Percentiles rank a stretch among this genome's conserved stretches.
phyloP scores from a whole-genome alignment of 495 filamentous ascomycete genomes.

The Talaromyces liani region DNA sequence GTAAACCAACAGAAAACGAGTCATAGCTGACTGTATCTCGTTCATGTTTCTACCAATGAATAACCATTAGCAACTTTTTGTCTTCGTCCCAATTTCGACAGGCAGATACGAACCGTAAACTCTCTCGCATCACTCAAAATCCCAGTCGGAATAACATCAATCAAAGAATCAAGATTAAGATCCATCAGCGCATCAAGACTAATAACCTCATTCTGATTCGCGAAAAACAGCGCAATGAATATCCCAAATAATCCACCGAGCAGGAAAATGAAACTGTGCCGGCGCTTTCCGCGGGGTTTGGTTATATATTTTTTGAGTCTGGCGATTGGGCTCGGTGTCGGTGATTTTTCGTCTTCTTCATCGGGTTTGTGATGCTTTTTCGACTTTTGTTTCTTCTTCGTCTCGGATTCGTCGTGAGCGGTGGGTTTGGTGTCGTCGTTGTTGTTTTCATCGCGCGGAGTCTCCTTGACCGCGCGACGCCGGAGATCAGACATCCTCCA shows the following conservation, averaged over 20 bases:
- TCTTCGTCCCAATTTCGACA: neutral
- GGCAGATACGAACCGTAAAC: constrained; percentile 52
- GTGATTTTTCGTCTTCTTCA: neutral
- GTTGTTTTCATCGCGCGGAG: neutral
- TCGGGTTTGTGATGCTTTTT: neutral
- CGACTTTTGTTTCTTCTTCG: neutral
- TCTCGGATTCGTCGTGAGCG: neutral
- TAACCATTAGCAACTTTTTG: constrained; percentile 8
- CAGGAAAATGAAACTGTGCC: constrained; percentile 70
- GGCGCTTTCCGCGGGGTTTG: constrained; percentile 55
- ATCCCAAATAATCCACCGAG: constrained; percentile 81
- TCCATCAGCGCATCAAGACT: constrained; percentile 73
- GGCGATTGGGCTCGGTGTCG: constrained; percentile 1
- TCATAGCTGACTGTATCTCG: constrained; percentile 85
- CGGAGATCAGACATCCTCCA: constrained; percentile 5
- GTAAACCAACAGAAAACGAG: constrained; percentile 81
- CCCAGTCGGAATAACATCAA: constrained; percentile 77
- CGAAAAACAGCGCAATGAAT: constrained; percentile 74
- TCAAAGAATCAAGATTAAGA: constrained; percentile 71
- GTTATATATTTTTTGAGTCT: constrained; percentile 22
- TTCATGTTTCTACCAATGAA: constrained; percentile 60
- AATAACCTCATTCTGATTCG: constrained; percentile 74
- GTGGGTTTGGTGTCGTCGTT: neutral
- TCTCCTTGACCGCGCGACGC: neutral
- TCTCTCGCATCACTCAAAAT: constrained; percentile 77